Evolutionary conservation across 2,329 filamentous ascomycete genomes (phyloP), one percentile per base, ranked within the genome.

Genomic region (Incumbomyces delicatus): DNA sequence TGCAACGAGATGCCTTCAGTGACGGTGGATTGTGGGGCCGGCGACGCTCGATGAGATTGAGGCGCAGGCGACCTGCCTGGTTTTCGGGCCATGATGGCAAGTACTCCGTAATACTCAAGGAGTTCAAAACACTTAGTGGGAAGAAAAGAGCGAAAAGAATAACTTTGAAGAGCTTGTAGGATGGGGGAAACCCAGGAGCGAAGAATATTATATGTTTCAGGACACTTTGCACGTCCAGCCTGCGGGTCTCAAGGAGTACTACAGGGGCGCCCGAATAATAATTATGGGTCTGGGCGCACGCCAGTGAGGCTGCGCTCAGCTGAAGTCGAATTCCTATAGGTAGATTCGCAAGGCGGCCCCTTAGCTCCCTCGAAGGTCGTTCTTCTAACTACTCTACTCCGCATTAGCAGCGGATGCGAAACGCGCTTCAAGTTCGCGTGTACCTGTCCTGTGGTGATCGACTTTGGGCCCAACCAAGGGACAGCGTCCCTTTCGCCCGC

Each of bases 21-120:
- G 12, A 32, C 18, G 17, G 38, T 11, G 14, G 40, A 16, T n/a
- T 32, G 13, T 39, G 31, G 11, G 30, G 20, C 22, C 37, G 49
- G 40, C 20, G 37, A 41, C 32, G 44, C 27, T 45, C 42, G 42
- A 38, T 32, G 18, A 16, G n/a, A 22, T 29, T 32, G 33, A 3
- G 42, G 42, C 30, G 42, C 33, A 29, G 42, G 42, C 17, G 42
- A 45, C 14, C 14, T 45, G 34, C 42, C 42, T 38, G 42, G 14
- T 38, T 45, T 45, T 38, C 42, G 16, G 37, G 42, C 42, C 42
- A 45, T 45, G 33, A 10, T 38, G 42, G 42, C 42, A 22, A 38
- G 16, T n/a, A n/a, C n/a, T n/a, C n/a, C n/a, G n/a, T 3, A 13
- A 22, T 44, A 7, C n/a, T 13, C 22, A 27, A 27, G 4, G 22